Evolutionary conservation across 768 basidiomycete species (phyloP).

Genomic region (Trametes coccinea): DNA sequence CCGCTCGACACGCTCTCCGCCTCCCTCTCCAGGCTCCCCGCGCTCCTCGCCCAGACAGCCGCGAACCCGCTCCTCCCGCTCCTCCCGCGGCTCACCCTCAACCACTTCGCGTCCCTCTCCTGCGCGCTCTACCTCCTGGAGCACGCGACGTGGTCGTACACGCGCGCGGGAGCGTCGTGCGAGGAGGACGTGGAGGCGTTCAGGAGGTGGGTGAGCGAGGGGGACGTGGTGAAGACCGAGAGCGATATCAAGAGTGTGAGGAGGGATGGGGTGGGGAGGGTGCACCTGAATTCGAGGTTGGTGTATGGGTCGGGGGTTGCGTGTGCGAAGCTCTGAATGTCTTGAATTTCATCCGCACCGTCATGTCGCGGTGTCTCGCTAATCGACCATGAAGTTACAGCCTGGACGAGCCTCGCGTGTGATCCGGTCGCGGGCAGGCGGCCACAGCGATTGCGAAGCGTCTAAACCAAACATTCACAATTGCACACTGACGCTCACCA

Average conservation of each 20-base stretch:
- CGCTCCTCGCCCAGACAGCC: neutral
- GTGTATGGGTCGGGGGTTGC: neutral
- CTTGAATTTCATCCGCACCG: neutral
- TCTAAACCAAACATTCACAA: too few relatives aligned
- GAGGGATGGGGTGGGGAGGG: neutral
- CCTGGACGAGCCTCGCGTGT: too few relatives aligned
- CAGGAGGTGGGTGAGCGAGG: neutral
- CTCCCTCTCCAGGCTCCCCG: neutral
- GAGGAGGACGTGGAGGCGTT: constrained; percentile 1
- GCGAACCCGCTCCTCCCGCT: neutral
- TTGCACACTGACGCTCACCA: neutral
- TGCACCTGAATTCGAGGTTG: neutral
- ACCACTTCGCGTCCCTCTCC: neutral
- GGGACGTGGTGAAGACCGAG: neutral
- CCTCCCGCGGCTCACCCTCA: neutral
- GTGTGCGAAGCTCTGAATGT: neutral
- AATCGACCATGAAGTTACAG: too few relatives aligned
- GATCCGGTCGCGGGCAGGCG: too few relatives aligned
- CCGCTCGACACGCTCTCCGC: neutral
- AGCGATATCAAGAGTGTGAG: neutral
- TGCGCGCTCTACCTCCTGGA: constrained; percentile 2
- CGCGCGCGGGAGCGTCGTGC: neutral
- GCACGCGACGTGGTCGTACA: neutral
- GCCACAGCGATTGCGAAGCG: too few relatives aligned
- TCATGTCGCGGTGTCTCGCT: neutral